Evolutionary conservation across 306 rosid species (phyloP), one percentile per base, ranked within the genome.

Genomic region (Geum urbanum): DNA sequence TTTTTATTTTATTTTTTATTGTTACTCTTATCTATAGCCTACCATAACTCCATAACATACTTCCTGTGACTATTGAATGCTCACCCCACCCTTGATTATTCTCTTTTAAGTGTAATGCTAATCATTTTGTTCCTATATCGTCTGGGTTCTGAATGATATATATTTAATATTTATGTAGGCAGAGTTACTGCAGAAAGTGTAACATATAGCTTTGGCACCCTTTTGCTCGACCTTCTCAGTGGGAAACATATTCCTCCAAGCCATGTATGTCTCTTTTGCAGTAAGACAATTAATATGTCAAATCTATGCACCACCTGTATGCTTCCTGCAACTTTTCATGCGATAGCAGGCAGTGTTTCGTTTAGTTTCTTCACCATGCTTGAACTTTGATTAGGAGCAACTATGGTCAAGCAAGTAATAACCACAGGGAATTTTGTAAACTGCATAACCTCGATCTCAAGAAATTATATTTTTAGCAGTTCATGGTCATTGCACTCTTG

Each of bases 191-290:
- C 97, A 39, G 97, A 94, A 78, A 94, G 96, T 74, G 99, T 91
- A 55, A 91, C 80, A 32, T 94, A 91, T 63, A 94, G 97, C 79
- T 94, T 94, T 76, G 99, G 99, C 43, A 94, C 97, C 72, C 95
- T 94, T 76, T 81, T 89, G 84, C 91, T 94, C 69, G 99, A 94
- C 80, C 99, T 94, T 72, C 96, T 94, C 41, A 94, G 99, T 72
- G 99, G 99, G 64, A 94, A 94, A 20, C 97, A 94, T 71, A 91
- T 94, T 79, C 99, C 99, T 81, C 99, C 99, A 43, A 94, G 97
- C 78, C 99, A 88, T 86, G 99, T 88, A 84, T 84, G 96, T 79
- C 71, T 72, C 70, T 57, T 82, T 78, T 64, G 64, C 61, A 58
- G 46, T 47, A 45, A 49, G 61, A 58, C 13, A 52, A 32, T 32